Evolutionary conservation across 2,329 filamentous ascomycete genomes (phyloP), one percentile per base, ranked within the genome.

Genomic region (Exophiala aquamarina): DNA sequence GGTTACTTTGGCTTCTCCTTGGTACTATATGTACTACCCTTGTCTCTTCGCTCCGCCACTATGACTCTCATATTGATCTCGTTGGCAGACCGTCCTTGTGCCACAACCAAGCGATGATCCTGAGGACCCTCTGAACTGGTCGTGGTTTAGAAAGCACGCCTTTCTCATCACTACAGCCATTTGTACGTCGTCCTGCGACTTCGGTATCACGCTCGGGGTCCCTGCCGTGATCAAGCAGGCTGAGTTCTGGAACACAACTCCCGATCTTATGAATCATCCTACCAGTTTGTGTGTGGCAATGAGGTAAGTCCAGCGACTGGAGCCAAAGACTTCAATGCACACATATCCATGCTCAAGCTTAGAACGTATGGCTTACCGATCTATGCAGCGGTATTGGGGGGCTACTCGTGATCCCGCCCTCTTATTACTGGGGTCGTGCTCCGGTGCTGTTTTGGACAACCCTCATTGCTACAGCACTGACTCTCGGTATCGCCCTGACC

Each of bases 371-470:
- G n/a, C n/a, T n/a, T n/a, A n/a, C n/a, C n/a, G n/a, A n/a, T n/a
- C n/a, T n/a, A n/a, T n/a, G n/a, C n/a, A 41, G 42, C 17, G 70
- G 70, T 3, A 64, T 64, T 2, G 66, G 61, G 57, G 69, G 67
- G 5, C 42, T 70, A 8, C 56, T 71, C 21, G 62, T 66, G 7
- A 66, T 72, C 4, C 61, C 61, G 4, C 50, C 71, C 0, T 58
- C 65, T 1, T 63, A 62, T 5, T 72, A 68, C 52, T 71, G 71
- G 47, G 71, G 71, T 1, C 68, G 71, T n/a, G 60, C 66, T 4
- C 70, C 71, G 0, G 62, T 73, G 2, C 57, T 72, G 6, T 70
- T 72, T 53, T 47, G 55, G 17, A 70, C 66, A 40, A 55, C 60
- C 3, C 26, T 69, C 3, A 35, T 63, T 3, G 65, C 64, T 4